A percentile compares a stretch with the other conserved stretches of the same genome.
phyloP scores from a whole-genome alignment of 306 rosid species.

The Erythrophleum fordii region DNA sequence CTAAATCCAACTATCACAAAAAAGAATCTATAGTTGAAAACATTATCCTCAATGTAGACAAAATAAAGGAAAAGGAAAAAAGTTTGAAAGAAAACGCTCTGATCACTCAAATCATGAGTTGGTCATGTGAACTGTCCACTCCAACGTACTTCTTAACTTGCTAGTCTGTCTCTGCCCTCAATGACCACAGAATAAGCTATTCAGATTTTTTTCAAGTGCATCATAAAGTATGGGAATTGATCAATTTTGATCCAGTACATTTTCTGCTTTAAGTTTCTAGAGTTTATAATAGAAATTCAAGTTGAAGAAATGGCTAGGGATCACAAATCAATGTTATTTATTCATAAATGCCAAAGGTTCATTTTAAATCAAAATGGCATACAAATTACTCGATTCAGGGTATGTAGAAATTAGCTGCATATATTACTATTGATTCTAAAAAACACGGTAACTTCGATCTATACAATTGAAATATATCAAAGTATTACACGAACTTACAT shows the following conservation, averaged over 20 bases:
- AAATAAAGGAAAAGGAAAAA: neutral
- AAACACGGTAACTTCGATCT: neutral
- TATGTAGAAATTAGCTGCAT: neutral
- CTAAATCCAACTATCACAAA: neutral
- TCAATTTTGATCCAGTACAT: neutral
- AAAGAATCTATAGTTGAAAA: neutral
- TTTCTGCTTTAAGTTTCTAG: no score
- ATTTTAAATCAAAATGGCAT: slow-evolving; percentile 13
- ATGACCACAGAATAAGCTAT: neutral
- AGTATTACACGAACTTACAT: neutral
- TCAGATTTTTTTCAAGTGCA: neutral
- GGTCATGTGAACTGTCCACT: neutral
- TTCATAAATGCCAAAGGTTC: neutral
- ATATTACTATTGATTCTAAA: neutral
- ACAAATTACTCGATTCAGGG: slow-evolving; percentile 14
- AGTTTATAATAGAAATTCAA: neutral
- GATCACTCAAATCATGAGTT: neutral
- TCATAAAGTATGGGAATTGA: neutral
- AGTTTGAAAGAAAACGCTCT: neutral
- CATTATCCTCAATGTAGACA: neutral
- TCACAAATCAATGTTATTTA: slow-evolving; percentile 10
- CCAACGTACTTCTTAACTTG: neutral
- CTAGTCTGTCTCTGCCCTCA: slow-evolving; percentile 16
- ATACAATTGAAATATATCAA: neutral
- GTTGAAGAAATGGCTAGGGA: slow-evolving; percentile 12